Percentiles rank a stretch among this genome's conserved stretches.
phyloP scores from a whole-genome alignment of 495 filamentous ascomycete species.

The Aspergillus asperescens region DNA sequence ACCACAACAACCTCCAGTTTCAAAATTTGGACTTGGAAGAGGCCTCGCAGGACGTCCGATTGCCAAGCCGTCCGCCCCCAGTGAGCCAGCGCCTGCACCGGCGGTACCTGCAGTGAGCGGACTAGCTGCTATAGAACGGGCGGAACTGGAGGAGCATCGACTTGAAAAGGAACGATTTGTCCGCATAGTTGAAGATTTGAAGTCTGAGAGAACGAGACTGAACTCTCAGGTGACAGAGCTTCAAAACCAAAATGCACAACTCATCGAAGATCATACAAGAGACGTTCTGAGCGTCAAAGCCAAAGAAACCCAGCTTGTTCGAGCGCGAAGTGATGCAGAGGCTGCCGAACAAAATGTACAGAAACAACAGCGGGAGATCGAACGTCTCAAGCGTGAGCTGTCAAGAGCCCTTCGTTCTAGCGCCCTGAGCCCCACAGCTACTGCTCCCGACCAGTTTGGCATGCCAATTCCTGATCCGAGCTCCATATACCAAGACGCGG shows the following conservation, averaged over 20 bases:
- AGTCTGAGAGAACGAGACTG: slow-evolving; percentile 66
- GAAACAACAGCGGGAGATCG: slow-evolving; percentile 81
- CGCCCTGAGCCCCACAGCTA: slow-evolving; percentile 36
- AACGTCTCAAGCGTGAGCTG: slow-evolving; percentile 80
- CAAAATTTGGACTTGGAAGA: slow-evolving; percentile 64
- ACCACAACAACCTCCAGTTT: slow-evolving; percentile 49
- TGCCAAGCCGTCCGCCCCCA: slow-evolving; percentile 60
- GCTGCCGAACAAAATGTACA: slow-evolving; percentile 77
- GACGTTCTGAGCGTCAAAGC: slow-evolving; percentile 95
- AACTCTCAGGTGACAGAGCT: slow-evolving; percentile 78
- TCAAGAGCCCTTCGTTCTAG: slow-evolving; percentile 42
- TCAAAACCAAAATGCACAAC: slow-evolving; percentile 89
- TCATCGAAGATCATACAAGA: slow-evolving; percentile 95
- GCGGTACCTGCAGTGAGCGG: slow-evolving; percentile 51
- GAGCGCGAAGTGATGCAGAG: slow-evolving; percentile 85
- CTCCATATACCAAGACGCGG: slow-evolving; percentile 35
- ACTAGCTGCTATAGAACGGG: slow-evolving; percentile 68
- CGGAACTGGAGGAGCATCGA: slow-evolving; percentile 85
- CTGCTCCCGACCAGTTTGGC: slow-evolving; percentile 29
- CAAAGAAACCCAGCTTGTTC: slow-evolving; percentile 94
- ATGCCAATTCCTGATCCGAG: slow-evolving; percentile 31
- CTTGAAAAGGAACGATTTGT: slow-evolving; percentile 71
- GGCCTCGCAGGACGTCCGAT: slow-evolving; percentile 82
- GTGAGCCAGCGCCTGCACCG: slow-evolving; percentile 34
- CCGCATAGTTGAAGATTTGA: slow-evolving; percentile 67